phyloP scores from a whole-genome alignment of 345 rosid species.

The Gossypium rotundifolium region DNA sequence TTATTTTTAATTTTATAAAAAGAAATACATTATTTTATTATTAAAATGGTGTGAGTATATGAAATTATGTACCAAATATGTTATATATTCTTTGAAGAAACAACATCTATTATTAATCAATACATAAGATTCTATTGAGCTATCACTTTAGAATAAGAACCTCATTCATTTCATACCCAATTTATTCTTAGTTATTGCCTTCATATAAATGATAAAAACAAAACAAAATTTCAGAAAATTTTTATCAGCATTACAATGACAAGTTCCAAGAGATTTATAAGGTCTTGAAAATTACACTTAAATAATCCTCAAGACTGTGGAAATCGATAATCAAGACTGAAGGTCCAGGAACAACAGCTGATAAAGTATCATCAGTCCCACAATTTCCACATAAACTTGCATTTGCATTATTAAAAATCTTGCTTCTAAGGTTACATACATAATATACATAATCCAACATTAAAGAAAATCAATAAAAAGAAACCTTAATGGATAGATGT shows the following conservation, averaged over 20 bases:
- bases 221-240: background rate
- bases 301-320: background rate
- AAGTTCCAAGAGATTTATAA: constrained; percentile 12
- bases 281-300: background rate
- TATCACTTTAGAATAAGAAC: constrained; percentile 13
- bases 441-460: constrained; percentile 9
- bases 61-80: background rate
- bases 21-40: no score
- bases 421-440: constrained; percentile 3
- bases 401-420: background rate
- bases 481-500: constrained; percentile 19
- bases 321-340: background rate
- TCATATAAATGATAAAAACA: background rate
- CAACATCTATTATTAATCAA: background rate
- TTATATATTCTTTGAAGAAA: background rate
- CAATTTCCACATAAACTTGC: constrained; percentile 1
- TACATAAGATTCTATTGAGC: background rate
- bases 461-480: background rate
- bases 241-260: constrained; percentile 9
- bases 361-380: background rate
- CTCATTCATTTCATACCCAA: constrained; percentile 10
- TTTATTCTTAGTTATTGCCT: background rate
- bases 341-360: background rate
- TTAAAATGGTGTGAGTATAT: no score
- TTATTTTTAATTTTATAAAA: no score